These are phyloP conservation scores for Ajuga reptans DNA, from an alignment of 305 asterid species.

Conservation along the genomic window DNA sequence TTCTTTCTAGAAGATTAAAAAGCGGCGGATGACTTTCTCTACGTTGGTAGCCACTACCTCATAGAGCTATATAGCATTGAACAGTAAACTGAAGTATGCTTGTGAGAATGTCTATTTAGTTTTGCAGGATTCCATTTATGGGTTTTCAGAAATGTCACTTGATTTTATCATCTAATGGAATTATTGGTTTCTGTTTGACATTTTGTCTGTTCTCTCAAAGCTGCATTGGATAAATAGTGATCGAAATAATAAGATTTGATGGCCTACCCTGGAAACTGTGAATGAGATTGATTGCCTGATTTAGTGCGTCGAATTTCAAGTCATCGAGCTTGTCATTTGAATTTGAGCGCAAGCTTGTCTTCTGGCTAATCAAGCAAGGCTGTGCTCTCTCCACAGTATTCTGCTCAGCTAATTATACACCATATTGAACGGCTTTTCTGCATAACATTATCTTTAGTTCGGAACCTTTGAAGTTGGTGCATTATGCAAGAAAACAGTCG, in stretches of 20 bases:
- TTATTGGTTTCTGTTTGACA: not conserved
- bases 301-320: slow-evolving; percentile 2
- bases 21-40: not conserved
- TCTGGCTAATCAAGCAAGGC: slow-evolving; percentile 33
- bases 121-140: not conserved
- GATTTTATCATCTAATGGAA: not conserved
- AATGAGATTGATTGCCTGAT: slow-evolving; percentile 12
- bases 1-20: not conserved
- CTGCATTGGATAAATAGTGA: not conserved
- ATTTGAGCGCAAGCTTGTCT: slow-evolving; percentile 23
- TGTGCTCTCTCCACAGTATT: slow-evolving; percentile 30
- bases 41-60: not conserved
- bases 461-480: slow-evolving; percentile 24
- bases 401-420: slow-evolving; percentile 45
- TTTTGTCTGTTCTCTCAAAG: not conserved
- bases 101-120: not conserved
- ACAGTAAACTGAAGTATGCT: not conserved
- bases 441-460: slow-evolving; percentile 23
- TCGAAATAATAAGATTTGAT: not conserved
- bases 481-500: slow-evolving; percentile 24
- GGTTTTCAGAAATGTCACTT: not conserved
- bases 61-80: not conserved
- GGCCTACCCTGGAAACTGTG: not conserved
- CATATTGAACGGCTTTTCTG: slow-evolving; percentile 18
- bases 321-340: slow-evolving; percentile 21